Base-by-base conservation (phyloP, 2,329 filamentous ascomycete genomes). In the Fragosphaeria purpurea region DNA sequence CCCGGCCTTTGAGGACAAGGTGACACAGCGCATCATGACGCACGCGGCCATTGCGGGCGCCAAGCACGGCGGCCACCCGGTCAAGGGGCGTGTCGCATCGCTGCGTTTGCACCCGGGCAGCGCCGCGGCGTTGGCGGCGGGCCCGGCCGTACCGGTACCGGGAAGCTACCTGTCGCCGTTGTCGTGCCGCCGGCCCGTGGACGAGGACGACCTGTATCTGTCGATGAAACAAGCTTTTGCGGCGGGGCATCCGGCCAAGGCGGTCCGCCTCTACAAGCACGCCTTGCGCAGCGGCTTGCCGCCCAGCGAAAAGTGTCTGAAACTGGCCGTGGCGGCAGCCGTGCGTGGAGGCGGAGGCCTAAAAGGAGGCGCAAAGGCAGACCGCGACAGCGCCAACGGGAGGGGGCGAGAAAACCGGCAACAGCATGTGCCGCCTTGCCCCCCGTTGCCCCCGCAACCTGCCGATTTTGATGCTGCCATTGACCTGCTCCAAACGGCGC, bases 301-400 rank as follows among this genome's bases (percentile, higher is more conserved):
- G 1, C 64, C 65, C 52, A 70, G 67, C 33, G 57, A 59, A 4
- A 64, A 67, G 31, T 74, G 70, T 48, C 63, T 79, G 11, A 68
- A 70, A n/a, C 62, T 77, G 5, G 74, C 71, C 7, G 68, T 79
- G 7, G 57, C 67, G 8, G 72, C 73, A 2, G 63, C 67, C 11
- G 57, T 77, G 47, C 61, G 12, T 60, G 41, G 2, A 48, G 66
- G 39, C 59, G 58, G 13, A 22, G 11, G 3, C 30, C 35, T 34
- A 22, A 12, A 7, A 1, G 10, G n/a, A 22, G 7, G 11, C 7
- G 35, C 35, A 1, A 11, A 7, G 7, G 7, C 7, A 11, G 7
- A 7, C 7, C 7, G 7, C 3, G 4, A 7, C 7, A 7, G 7
- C 11, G 3, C 35, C 3, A 11, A 7, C 7, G 35, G 35, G 35